A percentile compares a stretch with the other conserved stretches of the same genome.
Conservation (phyloP, 2,329 filamentous ascomycete species). For the Magnaporthiopsis rhizophila region DNA sequence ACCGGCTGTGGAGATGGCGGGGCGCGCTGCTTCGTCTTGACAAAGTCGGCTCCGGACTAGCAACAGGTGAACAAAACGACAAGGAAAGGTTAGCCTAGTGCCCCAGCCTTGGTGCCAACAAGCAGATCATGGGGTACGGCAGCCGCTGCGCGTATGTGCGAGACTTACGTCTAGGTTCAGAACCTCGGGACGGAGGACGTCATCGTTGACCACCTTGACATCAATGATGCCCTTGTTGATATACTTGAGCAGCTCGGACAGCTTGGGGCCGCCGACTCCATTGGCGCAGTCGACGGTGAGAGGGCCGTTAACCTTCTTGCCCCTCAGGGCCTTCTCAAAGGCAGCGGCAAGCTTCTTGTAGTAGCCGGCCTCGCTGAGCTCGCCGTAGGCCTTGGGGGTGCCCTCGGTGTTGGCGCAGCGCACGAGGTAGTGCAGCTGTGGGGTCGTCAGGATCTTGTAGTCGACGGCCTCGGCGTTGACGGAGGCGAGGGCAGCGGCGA, state of each 20-base stretch:
- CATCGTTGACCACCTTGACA: constrained; percentile 85
- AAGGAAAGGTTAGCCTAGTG: constrained; percentile 8
- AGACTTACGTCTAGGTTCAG: constrained; percentile 74
- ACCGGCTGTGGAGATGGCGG: constrained; percentile 75
- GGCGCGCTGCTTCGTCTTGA: constrained; percentile 93
- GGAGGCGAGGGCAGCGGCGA: constrained; percentile 72
- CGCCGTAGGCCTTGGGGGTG: constrained; percentile 79
- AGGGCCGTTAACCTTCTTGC: constrained; percentile 63
- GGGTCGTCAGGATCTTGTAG: constrained; percentile 87
- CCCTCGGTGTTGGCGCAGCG: constrained; percentile 90
- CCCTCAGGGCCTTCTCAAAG: constrained; percentile 75
- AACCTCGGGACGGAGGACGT: constrained; percentile 80
- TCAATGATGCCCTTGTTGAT: constrained; percentile 62
- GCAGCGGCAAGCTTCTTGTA: constrained; percentile 85
- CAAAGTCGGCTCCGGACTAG: constrained; percentile 88
- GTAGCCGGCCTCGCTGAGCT: constrained; percentile 84
- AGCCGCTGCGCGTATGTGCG: background rate
- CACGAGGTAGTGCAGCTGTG: constrained; percentile 95
- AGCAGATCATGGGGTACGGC: background rate
- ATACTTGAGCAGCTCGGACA: constrained; percentile 77
- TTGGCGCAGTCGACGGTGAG: constrained; percentile 94
- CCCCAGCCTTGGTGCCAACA: background rate
- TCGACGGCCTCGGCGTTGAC: constrained; percentile 69
- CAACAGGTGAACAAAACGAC: constrained; percentile 15
- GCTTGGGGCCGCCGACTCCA: constrained; percentile 87